phyloP scores from a whole-genome alignment of 192 early-diverging fungal genomes.

The Rhizophagus clarus region DNA sequence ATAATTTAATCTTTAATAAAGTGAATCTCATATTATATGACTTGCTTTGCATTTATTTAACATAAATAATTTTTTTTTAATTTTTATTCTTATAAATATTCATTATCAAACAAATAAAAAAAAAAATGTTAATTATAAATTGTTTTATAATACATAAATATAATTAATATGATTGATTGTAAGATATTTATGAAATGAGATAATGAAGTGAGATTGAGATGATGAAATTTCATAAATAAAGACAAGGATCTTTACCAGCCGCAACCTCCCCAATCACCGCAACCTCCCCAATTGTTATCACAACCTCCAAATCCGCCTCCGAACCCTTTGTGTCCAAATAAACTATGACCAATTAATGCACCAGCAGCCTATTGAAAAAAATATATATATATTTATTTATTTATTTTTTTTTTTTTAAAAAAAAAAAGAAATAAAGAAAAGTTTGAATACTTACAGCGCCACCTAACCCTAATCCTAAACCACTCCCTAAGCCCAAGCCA shows the following conservation, averaged over 20 bases:
- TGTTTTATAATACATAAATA: too few relatives aligned
- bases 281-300: neutral
- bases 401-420: neutral
- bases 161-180: too few relatives aligned
- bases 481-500: neutral
- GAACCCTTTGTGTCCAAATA: neutral
- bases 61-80: too few relatives aligned
- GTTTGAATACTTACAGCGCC: neutral
- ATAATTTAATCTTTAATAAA: neutral
- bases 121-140: too few relatives aligned
- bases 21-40: too few relatives aligned
- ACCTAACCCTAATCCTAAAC: neutral
- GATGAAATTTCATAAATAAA: neutral
- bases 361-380: neutral
- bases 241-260: neutral
- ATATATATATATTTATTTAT: neutral
- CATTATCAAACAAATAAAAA: too few relatives aligned
- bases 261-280: neutral
- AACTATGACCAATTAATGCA: neutral
- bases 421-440: neutral
- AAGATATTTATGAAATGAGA: too few relatives aligned
- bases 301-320: neutral
- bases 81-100: too few relatives aligned
- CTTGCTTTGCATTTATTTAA: too few relatives aligned
- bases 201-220: too few relatives aligned